Base-by-base conservation (phyloP, 768 basidiomycete species). In the Calocera cornea region DNA sequence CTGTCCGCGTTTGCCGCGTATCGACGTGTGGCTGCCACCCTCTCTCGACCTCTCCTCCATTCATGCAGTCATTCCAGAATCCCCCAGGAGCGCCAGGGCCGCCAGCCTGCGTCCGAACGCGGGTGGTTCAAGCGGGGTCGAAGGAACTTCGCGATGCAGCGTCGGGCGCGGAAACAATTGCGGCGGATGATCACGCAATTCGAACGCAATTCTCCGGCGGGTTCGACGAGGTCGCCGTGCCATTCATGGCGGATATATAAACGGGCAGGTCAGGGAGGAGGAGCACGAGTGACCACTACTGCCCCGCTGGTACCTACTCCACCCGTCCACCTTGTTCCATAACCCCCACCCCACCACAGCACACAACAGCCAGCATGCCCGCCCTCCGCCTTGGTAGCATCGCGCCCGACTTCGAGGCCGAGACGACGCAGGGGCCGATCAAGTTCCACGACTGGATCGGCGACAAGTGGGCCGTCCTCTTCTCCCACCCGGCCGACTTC, bases 401-500 rank as follows among this genome's bases (percentile, higher is more conserved):
- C 71, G 94, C 94, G 63, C 95, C 95, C 66, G 85, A 98, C 78
- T 97, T 97, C 73, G 82, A 89, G 72, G 95, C 95, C 50, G 79
- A 91, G 71, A 98, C 95, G 64, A 97, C 95, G 65, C 74, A 82
- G 67, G 97, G 95, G 1, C 78, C 78, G 31, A 94, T 99, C 82
- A 87, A 85, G 69, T 95, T 97, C 69, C 72, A 76, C 73, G 87
- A 97, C 34, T 97, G 87, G 86, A 87, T 94, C 75, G 92, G 88
- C 41, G 78, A 86, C 73, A 89, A 87, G 24, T 97, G 94, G 95
- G 89, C 83, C 64, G 79, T 93, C 75, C 82, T 98, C 67, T 98
- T 97, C 84, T 95, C 93, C 34, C 94, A 97, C 77, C 93, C 93
- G 0, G 94, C 89, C 65, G 89, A 92, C 75, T 92, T 92, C 75